phyloP scores from a whole-genome alignment of 805 yeast genomes.

The Peterozyma toletana region DNA sequence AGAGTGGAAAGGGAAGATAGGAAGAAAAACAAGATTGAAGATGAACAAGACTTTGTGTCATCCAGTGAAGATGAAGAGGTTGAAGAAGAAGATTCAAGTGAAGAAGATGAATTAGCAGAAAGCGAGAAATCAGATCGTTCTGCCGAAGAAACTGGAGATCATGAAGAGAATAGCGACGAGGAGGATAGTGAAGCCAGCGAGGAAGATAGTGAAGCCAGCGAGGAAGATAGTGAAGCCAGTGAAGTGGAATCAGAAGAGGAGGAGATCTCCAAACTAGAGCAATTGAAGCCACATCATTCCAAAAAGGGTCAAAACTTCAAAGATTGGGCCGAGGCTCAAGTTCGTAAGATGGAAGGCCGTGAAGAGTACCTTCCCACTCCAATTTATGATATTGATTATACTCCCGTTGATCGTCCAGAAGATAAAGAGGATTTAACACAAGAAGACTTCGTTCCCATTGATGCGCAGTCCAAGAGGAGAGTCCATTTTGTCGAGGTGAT shows the following conservation, averaged over 20 bases:
- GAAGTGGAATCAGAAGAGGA: conserved; percentile 26
- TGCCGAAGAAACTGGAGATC: conserved; percentile 18
- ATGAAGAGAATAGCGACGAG: conserved; percentile 16
- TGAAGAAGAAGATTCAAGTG: conserved; percentile 9
- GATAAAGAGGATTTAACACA: conserved; percentile 68
- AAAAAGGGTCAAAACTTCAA: conserved; percentile 62
- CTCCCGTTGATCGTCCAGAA: conserved; percentile 55
- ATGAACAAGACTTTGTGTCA: conserved; percentile 52
- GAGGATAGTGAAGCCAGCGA: conserved; percentile 17
- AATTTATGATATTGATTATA: conserved; percentile 45
- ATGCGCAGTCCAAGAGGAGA: conserved; percentile 45
- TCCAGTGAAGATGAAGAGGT: conserved; percentile 19
- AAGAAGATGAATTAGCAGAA: conserved; percentile 11
- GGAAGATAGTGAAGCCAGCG: conserved; percentile 23
- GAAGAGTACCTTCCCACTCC: conserved; percentile 38
- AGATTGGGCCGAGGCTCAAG: conserved; percentile 80
- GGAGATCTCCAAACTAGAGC: conserved; percentile 20
- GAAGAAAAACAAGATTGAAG: conserved; percentile 37
- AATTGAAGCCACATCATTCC: conserved; percentile 34
- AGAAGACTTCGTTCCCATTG: conserved; percentile 54
- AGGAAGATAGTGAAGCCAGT: conserved; percentile 21
- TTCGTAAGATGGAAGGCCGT: conserved; percentile 57
- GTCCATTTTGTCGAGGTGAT: conserved; percentile 63
- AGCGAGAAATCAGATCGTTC: conserved; percentile 19
- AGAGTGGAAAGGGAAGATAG: conserved; percentile 39